phyloP scores from a whole-genome alignment of 2,329 filamentous ascomycete genomes.

The Trichoderma lentiforme region DNA sequence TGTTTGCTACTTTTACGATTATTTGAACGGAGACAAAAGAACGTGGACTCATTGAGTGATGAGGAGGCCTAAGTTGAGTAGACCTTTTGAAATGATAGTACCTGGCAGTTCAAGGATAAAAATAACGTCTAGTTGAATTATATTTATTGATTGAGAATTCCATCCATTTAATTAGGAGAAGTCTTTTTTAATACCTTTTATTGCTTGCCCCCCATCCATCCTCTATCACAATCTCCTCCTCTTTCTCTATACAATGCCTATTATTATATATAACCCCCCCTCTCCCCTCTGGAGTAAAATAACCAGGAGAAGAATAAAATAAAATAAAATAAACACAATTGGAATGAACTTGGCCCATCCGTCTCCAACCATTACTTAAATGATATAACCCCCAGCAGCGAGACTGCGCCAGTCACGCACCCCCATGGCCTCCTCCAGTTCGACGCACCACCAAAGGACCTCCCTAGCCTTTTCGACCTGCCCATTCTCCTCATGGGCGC shows the following conservation, averaged over 20 bases:
- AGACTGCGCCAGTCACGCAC: conserved; percentile 76
- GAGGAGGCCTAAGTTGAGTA: no score
- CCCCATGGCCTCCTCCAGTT: conserved; percentile 81
- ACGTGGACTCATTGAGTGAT: neutral
- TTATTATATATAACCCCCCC: neutral
- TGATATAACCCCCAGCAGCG: conserved; percentile 63
- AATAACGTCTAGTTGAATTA: neutral
- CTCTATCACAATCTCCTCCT: neutral
- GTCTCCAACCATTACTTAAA: conserved; percentile 22
- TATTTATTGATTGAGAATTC: neutral
- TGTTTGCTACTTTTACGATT: neutral
- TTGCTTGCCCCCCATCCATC: neutral
- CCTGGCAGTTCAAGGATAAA: neutral
- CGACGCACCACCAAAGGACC: conserved; percentile 95
- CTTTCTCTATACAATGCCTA: neutral
- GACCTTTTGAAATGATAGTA: no score
- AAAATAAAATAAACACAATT: neutral
- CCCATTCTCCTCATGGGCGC: conserved; percentile 83
- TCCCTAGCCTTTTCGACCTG: conserved; percentile 86
- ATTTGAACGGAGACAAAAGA: no score
- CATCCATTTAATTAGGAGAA: neutral
- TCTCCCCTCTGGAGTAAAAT: neutral
- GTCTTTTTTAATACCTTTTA: neutral
- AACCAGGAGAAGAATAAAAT: neutral
- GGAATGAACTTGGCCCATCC: neutral